Base-by-base conservation (phyloP, 2,329 filamentous ascomycete genomes). In the Neoscytalidium dimidiatum region DNA sequence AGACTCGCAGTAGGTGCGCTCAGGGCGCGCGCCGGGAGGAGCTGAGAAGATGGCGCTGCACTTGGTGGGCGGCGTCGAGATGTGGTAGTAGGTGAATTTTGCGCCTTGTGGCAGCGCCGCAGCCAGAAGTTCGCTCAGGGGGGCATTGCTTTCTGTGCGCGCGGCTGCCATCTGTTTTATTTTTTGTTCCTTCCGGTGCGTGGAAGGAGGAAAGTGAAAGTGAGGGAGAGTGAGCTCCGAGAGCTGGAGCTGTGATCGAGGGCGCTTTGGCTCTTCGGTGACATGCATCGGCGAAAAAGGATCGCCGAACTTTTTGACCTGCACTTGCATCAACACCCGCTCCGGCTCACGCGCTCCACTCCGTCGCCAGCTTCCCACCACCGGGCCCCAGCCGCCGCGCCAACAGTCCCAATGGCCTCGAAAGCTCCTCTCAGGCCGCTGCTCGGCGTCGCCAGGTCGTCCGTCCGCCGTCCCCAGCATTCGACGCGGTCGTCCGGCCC, bases 1-100 rank as follows among this genome's bases (percentile, higher is more conserved):
- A 52, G 86, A 93, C 76, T 97, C 92, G 79, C 92, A 90, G 71
- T 90, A 94, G 0, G 95, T 99, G 66, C 86, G 84, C 73, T 96
- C 90, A 8, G 90, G 85, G 48, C 86, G 85, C 68, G 86, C 82
- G 65, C 89, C 87, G 4, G 92, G 91, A 3, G 92, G 88, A 35
- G 94, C 85, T 38, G 91, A 89, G 79, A 90, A 97, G 48, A 99
- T 86, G 17, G 94, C 85, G 8, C 88, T 85, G 67, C 88, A 90
- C 74, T 84, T 84, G 35, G 88, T 89, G 4, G 94, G 92, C 14
- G 91, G 90, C 4, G 94, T 96, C 26, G 92, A 96, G 70, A 97
- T 81, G 80, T 99, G 94, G 77, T 96, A 90, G 72, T 94, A 84
- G 68, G 84, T 88, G 75, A 96, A 91, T 53, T 78, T 76, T 68